Evolutionary conservation across 257 asterid species (phyloP).

Genomic region (Linderniella brevidens): DNA sequence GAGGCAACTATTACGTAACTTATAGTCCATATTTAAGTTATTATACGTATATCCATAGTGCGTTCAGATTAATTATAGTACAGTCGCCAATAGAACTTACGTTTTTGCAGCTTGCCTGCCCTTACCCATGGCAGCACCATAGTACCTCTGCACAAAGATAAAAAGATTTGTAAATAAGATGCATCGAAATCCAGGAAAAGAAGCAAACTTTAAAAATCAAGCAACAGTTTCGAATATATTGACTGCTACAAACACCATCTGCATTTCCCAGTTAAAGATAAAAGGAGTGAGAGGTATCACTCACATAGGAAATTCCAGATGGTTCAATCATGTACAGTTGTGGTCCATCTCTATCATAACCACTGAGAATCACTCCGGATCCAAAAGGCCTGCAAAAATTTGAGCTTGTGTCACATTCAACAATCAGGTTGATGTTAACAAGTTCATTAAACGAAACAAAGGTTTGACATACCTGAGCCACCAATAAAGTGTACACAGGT

Average conservation of each 20-base stretch:
- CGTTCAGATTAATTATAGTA: too few relatives aligned
- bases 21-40: too few relatives aligned
- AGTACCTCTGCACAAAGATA: slow-evolving; percentile 47
- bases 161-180: too few relatives aligned
- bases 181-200: too few relatives aligned
- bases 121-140: slow-evolving; percentile 91
- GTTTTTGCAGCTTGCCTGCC: slow-evolving; percentile 97
- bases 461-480: slow-evolving; percentile 65
- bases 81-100: slow-evolving; percentile 23
- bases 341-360: slow-evolving; percentile 94
- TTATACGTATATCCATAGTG: too few relatives aligned
- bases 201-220: too few relatives aligned
- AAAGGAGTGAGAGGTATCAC: slow-evolving; percentile 7
- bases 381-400: slow-evolving; percentile 65
- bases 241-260: too few relatives aligned
- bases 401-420: too few relatives aligned
- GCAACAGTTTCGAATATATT: neutral
- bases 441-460: neutral
- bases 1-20: too few relatives aligned
- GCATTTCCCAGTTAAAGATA: too few relatives aligned
- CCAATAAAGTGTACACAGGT: slow-evolving; percentile 94
- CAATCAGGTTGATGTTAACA: neutral
- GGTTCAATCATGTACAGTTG: slow-evolving; percentile 86
- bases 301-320: slow-evolving; percentile 74
- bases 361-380: slow-evolving; percentile 81